Evolutionary conservation across 2,329 filamentous ascomycete genomes (phyloP), one percentile per base, ranked within the genome.

Genomic region (Penicillium polonicum): DNA sequence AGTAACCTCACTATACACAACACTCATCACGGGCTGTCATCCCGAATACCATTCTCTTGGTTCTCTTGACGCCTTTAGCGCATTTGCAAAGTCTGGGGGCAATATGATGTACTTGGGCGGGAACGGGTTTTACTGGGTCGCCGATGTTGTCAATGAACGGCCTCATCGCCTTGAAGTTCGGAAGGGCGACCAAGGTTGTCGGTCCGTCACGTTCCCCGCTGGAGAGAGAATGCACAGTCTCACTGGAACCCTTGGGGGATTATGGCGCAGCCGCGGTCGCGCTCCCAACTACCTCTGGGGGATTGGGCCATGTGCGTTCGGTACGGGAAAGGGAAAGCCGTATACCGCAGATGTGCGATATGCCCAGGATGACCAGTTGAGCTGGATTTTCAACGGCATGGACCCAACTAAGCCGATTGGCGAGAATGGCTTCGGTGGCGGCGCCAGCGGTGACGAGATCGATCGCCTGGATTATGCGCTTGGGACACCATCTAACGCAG

Each of bases 21-120:
- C 31, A 1, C 15, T 48, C 15, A 38, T 48, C 17, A 48, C 46
- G 5, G 46, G 46, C 21, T 48, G 46, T 19, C 46, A 48, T 33
- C 46, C 46, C 2, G 46, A 38, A 27, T 48, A 48, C 23, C 46
- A 48, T 19, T 38, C 33, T 15, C 21, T 48, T 17, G 5, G n/a
- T 19, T 38, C 46, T n/a, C 46, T 48, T 5, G 46, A 48, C 5
- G 15, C 33, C 15, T 38, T 48, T 5, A 23, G 31, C 31, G 61
- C 59, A 13, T 76, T 71, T 57, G 62, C 68, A 33, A 58, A 55
- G 3, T 44, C 49, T 2, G 73, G 74, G 10, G 72, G 74, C 3
- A 70, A 67, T 51, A 54, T 77, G 45, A 71, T 76, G 69, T 76
- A 76, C 52, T 60, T 73, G 8, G 73, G 73, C n/a, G 73, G 73